These are phyloP conservation scores for Juglanconis sp. DNA, from an alignment of 2,329 filamentous ascomycete genomes.

Conservation along the genomic window DNA sequence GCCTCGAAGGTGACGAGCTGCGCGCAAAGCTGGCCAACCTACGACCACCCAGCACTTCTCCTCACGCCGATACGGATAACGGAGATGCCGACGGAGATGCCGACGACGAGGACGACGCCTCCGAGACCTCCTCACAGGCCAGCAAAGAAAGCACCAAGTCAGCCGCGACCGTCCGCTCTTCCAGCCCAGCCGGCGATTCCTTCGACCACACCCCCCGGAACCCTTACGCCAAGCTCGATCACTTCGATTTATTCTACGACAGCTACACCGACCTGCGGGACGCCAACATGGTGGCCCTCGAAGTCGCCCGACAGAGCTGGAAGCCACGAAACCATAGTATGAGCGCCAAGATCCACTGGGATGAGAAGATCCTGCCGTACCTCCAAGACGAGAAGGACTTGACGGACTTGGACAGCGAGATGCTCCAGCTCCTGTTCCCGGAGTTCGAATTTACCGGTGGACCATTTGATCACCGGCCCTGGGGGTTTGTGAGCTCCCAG, in stretches of 20 bases:
- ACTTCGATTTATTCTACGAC: background rate
- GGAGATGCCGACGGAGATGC: background rate
- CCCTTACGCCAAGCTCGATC: background rate
- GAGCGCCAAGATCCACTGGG: background rate
- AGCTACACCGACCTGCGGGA: constrained; percentile 5
- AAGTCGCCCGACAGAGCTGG: constrained; percentile 3
- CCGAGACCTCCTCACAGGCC: background rate
- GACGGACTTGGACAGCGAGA: background rate
- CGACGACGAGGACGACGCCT: background rate
- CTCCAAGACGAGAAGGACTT: background rate
- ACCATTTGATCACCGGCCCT: too few species aligned
- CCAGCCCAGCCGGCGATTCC: background rate
- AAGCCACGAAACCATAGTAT: background rate
- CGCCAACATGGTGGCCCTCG: constrained; percentile 6
- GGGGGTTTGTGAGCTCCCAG: too few species aligned
- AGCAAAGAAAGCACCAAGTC: background rate
- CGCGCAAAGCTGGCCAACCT: background rate
- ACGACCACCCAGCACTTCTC: background rate
- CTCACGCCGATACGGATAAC: background rate
- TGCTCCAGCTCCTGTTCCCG: too few species aligned
- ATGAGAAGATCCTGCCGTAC: background rate
- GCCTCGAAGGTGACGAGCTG: background rate
- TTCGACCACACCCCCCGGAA: background rate
- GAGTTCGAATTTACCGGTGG: too few species aligned
- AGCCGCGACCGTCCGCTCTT: background rate